Percentiles rank a stretch among this genome's conserved stretches.
Evolutionary conservation across 805 yeast species (phyloP).

Genomic region (Ogataea saltuana): DNA sequence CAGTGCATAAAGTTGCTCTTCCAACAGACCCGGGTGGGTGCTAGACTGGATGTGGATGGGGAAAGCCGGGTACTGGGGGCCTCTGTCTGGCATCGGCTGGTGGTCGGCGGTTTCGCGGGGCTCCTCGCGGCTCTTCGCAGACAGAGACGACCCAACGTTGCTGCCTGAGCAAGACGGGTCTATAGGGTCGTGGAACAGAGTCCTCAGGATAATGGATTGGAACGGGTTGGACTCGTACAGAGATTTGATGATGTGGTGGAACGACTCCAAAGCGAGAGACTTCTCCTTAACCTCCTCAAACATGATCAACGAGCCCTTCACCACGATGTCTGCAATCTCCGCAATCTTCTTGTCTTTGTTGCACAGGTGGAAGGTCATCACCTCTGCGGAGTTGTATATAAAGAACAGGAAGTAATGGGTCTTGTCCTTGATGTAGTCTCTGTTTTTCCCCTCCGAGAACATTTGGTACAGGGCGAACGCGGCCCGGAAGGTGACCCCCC

Average conservation of each 20-base stretch:
- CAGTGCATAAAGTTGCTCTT: not conserved
- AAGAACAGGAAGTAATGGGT: constrained; percentile 39
- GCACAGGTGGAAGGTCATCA: constrained; percentile 62
- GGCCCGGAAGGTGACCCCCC: constrained; percentile 82
- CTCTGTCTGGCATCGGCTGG: no score
- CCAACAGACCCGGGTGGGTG: not conserved
- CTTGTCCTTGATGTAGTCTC: constrained; percentile 41
- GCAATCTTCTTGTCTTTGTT: constrained; percentile 36
- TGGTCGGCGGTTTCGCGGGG: no score
- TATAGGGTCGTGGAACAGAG: constrained; percentile 1
- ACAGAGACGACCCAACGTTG: no score
- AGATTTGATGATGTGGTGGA: constrained; percentile 11
- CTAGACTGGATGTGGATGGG: not conserved
- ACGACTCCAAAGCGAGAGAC: constrained; percentile 13
- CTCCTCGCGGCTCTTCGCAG: no score
- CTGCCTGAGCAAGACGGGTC: no score
- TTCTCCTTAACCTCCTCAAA: constrained; percentile 9
- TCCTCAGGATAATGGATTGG: constrained; percentile 17
- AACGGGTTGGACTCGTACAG: constrained; percentile 17
- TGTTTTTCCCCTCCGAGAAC: constrained; percentile 48
- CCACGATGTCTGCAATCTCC: constrained; percentile 39
- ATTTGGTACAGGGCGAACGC: constrained; percentile 71
- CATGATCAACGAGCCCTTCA: constrained; percentile 25
- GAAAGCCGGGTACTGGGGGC: not conserved
- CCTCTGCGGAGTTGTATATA: constrained; percentile 48